A percentile compares a stretch with the other conserved stretches of the same genome.
Conservation (phyloP, 768 basidiomycete species). For the Macrocybe gigantea region DNA sequence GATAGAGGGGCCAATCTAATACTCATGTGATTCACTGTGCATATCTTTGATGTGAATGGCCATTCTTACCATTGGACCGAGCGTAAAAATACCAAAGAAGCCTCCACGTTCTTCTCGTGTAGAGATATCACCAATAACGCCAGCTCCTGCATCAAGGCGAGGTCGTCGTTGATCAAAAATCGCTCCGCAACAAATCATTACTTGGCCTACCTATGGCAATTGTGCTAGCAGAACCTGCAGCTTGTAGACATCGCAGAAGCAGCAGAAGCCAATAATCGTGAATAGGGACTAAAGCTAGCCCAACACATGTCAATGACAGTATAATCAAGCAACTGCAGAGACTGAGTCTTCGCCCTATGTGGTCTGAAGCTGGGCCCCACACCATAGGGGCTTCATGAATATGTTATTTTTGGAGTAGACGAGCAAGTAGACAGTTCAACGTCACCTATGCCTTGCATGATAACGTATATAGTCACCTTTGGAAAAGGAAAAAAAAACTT, state of each 20-base stretch:
- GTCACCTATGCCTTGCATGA: slow-evolving; percentile 57
- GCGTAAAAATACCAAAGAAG: slow-evolving; percentile 60
- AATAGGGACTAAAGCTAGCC: slow-evolving; percentile 41
- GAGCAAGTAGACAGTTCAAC: slow-evolving; percentile 7
- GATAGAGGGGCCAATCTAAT: slow-evolving; percentile 52
- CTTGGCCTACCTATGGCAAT: slow-evolving; percentile 57
- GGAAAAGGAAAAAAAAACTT: neutral
- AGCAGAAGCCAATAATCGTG: slow-evolving; percentile 74
- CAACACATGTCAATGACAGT: slow-evolving; percentile 61
- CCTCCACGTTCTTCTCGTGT: slow-evolving; percentile 67
- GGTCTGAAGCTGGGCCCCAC: slow-evolving; percentile 70
- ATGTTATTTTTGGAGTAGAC: neutral
- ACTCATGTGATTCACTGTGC: slow-evolving; percentile 4
- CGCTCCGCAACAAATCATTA: neutral
- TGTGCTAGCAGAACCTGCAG: slow-evolving; percentile 74
- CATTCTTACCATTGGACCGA: slow-evolving; percentile 53
- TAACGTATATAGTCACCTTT: slow-evolving; percentile 65
- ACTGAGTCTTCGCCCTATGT: slow-evolving; percentile 56
- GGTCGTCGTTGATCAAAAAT: neutral
- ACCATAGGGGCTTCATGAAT: slow-evolving; percentile 47
- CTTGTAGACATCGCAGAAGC: slow-evolving; percentile 75
- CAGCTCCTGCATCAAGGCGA: slow-evolving; percentile 42
- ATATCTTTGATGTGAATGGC: neutral
- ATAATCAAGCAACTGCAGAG: slow-evolving; percentile 59
- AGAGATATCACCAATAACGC: slow-evolving; percentile 76